Conservation (phyloP, 2,329 filamentous ascomycete genomes). For the Salinomyces thailandicus region DNA sequence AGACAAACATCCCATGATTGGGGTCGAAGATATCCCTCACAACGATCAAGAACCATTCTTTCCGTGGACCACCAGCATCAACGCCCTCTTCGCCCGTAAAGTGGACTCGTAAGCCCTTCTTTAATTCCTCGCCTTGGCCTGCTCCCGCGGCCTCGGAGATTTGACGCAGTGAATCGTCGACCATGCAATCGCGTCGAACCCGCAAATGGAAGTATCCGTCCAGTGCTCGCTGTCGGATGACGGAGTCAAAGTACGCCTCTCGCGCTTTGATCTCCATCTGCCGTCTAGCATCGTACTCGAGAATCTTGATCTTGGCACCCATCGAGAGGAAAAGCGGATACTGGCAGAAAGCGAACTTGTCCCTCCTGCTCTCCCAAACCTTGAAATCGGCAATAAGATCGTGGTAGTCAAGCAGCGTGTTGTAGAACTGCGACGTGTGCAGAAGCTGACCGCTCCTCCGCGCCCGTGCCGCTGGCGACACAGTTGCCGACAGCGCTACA, state of each 20-base stretch:
- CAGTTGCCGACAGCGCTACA: not conserved
- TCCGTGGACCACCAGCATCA: constrained; percentile 78
- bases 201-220: constrained; percentile 62
- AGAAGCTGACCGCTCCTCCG: constrained; percentile 51
- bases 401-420: constrained; percentile 73
- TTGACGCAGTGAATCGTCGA: constrained; percentile 74
- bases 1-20: constrained; percentile 81
- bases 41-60: constrained; percentile 88
- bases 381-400: constrained; percentile 81
- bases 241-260: constrained; percentile 84
- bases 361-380: constrained; percentile 65
- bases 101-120: constrained; percentile 76
- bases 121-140: constrained; percentile 65
- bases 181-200: constrained; percentile 72
- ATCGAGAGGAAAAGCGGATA: constrained; percentile 88
- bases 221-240: constrained; percentile 61
- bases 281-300: constrained; percentile 76
- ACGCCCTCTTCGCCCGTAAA: constrained; percentile 85
- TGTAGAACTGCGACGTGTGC: constrained; percentile 78
- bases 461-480: constrained; percentile 16
- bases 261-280: constrained; percentile 85
- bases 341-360: constrained; percentile 79
- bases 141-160: constrained; percentile 78
- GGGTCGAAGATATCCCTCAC: constrained; percentile 86
- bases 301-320: constrained; percentile 80